Percentiles rank a stretch among this genome's conserved stretches.
Conservation (phyloP, 108 stramenopile species). For the Discostella stelligeroides region DNA sequence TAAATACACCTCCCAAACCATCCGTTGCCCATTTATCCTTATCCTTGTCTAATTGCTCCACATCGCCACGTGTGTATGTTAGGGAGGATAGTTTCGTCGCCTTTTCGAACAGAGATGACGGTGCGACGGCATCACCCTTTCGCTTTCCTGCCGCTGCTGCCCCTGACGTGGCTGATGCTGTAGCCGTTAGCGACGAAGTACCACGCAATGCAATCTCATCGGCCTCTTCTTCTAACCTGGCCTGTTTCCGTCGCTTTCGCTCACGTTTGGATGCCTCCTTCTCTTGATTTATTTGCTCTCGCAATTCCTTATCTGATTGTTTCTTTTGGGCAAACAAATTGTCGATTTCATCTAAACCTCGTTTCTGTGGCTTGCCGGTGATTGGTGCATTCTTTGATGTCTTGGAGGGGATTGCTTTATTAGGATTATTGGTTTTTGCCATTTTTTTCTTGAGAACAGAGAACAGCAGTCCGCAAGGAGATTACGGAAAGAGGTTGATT, state of each 20-base stretch:
- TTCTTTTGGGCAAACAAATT: constrained; percentile 71
- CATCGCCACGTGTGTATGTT: constrained; percentile 37
- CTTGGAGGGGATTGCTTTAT: too few relatives aligned
- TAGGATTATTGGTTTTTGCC: too few relatives aligned
- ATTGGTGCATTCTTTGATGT: too few relatives aligned
- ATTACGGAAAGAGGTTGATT: too few relatives aligned
- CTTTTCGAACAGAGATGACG: constrained; percentile 15
- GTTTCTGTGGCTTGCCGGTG: too few relatives aligned
- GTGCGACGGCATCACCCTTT: constrained; percentile 10
- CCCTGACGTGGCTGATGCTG: not conserved
- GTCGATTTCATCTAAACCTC: constrained; percentile 73
- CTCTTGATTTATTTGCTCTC: constrained; percentile 21
- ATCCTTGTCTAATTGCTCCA: constrained; percentile 16
- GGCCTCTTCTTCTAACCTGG: constrained; percentile 46
- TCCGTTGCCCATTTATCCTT: constrained; percentile 74
- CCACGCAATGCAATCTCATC: constrained; percentile 21
- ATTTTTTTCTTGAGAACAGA: too few relatives aligned
- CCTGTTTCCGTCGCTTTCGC: constrained; percentile 33
- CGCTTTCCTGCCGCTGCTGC: constrained; percentile 2
- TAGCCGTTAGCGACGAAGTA: not conserved
- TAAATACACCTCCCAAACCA: constrained; percentile 84
- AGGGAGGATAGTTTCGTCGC: constrained; percentile 30
- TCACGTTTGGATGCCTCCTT: constrained; percentile 20
- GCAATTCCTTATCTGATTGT: constrained; percentile 23
- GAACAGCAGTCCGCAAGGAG: too few relatives aligned